phyloP scores from a whole-genome alignment of 352 stramenopile species.

The Thalassiosira sp. region DNA sequence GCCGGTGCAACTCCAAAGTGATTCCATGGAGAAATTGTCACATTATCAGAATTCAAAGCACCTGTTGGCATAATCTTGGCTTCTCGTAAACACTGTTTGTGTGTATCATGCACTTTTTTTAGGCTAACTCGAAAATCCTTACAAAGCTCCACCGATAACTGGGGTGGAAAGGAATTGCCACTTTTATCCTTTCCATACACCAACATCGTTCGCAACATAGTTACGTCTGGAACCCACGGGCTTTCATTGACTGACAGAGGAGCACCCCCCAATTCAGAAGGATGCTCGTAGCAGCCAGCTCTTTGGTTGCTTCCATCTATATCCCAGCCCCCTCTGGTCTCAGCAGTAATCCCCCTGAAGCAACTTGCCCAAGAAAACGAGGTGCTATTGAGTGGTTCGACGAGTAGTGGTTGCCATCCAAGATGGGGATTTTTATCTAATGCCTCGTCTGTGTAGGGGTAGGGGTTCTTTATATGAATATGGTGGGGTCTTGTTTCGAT shows the following conservation, averaged over 20 bases:
- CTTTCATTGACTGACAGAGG: background rate
- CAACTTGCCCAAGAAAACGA: background rate
- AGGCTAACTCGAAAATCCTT: conserved; percentile 28
- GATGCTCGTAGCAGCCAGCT: background rate
- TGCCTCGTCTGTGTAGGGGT: background rate
- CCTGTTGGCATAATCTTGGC: conserved; percentile 4
- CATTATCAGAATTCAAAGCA: conserved; percentile 10
- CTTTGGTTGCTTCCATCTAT: too few species aligned
- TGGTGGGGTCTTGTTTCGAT: too few species aligned
- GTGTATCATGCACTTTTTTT: conserved; percentile 28
- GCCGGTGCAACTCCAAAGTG: background rate
- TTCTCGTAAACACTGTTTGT: conserved; percentile 12
- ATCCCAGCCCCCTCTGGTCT: too few species aligned
- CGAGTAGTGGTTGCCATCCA: background rate
- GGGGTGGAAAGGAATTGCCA: conserved; percentile 53
- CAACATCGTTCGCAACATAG: conserved; percentile 49
- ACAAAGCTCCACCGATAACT: conserved; percentile 43
- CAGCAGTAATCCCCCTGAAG: background rate
- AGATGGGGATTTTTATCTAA: background rate
- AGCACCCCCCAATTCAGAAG: background rate
- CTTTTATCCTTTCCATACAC: conserved; percentile 34
- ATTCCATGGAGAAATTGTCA: conserved; percentile 10
- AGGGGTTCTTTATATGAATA: background rate
- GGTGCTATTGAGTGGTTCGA: background rate
- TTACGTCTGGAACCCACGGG: conserved; percentile 38